These are phyloP conservation scores for Dendrobium officinale DNA, from an alignment of 106 monocot genomes.

Conservation along the genomic window DNA sequence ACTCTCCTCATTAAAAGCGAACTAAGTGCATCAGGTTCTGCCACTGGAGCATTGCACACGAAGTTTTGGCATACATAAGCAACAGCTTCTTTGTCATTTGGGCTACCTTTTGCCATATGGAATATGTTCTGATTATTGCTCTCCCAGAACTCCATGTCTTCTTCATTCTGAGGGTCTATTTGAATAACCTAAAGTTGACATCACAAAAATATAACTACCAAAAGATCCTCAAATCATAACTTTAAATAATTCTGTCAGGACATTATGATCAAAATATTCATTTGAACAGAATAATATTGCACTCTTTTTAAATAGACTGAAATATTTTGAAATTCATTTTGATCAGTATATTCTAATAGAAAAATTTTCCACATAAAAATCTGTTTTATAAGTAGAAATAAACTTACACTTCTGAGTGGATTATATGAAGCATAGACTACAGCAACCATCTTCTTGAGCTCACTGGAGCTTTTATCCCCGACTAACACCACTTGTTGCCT, in stretches of 20 bases:
- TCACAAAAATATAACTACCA: background rate
- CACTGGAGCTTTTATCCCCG: slow-evolving; percentile 46
- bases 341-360: too few species aligned
- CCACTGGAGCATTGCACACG: slow-evolving; percentile 60
- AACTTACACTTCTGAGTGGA: slow-evolving; percentile 64
- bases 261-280: background rate
- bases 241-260: background rate
- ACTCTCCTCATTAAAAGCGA: slow-evolving; percentile 21
- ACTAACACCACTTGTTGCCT: slow-evolving; percentile 77
- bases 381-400: too few species aligned
- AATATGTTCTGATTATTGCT: slow-evolving; percentile 44
- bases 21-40: slow-evolving; percentile 29
- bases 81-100: slow-evolving; percentile 21
- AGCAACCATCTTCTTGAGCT: slow-evolving; percentile 53
- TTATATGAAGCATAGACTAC: slow-evolving; percentile 55
- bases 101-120: slow-evolving; percentile 44
- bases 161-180: slow-evolving; percentile 47
- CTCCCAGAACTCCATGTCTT: slow-evolving; percentile 86
- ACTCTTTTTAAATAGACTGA: too few species aligned
- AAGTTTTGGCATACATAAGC: slow-evolving; percentile 84
- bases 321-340: too few species aligned
- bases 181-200: slow-evolving; percentile 58
- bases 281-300: background rate
- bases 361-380: too few species aligned
- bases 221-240: too few species aligned